Evolutionary conservation across 495 filamentous ascomycete genomes (phyloP).

Genomic region (Neurospora discreta): DNA sequence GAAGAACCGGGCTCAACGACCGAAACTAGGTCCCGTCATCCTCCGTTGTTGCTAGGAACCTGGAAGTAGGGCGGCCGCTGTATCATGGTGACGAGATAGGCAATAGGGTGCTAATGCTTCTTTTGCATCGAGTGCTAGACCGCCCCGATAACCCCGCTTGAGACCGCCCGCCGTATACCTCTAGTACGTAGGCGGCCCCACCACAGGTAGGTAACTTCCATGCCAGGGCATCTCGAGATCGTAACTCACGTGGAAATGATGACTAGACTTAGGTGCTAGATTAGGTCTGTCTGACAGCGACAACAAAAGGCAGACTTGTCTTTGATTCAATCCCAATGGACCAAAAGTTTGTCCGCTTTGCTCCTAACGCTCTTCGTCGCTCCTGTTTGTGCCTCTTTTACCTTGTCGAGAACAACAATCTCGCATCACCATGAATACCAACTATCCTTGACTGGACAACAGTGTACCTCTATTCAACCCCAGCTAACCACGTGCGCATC

Average conservation of each 20-base stretch:
- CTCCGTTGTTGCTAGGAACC: too few relatives aligned
- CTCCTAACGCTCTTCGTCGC: neutral
- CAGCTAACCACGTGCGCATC: neutral
- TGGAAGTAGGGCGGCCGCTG: too few relatives aligned
- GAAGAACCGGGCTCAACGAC: too few relatives aligned
- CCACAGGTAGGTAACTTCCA: neutral
- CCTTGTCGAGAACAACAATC: neutral
- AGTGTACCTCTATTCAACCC: too few relatives aligned
- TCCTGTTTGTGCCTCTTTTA: neutral
- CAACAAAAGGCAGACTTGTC: neutral
- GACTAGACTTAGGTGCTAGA: too few relatives aligned
- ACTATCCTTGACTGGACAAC: neutral
- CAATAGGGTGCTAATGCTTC: neutral
- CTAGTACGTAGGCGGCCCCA: neutral
- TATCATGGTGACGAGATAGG: neutral
- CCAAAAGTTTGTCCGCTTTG: neutral
- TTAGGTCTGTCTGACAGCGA: neutral
- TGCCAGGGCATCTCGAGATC: neutral
- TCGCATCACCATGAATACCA: neutral
- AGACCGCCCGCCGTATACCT: too few relatives aligned
- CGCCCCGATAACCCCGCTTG: neutral
- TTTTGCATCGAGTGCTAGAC: neutral
- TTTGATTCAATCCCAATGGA: neutral
- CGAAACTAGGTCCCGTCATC: too few relatives aligned
- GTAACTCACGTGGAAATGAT: neutral